phyloP scores from a whole-genome alignment of 192 early-diverging fungal genomes.

The Diversispora epigaea region DNA sequence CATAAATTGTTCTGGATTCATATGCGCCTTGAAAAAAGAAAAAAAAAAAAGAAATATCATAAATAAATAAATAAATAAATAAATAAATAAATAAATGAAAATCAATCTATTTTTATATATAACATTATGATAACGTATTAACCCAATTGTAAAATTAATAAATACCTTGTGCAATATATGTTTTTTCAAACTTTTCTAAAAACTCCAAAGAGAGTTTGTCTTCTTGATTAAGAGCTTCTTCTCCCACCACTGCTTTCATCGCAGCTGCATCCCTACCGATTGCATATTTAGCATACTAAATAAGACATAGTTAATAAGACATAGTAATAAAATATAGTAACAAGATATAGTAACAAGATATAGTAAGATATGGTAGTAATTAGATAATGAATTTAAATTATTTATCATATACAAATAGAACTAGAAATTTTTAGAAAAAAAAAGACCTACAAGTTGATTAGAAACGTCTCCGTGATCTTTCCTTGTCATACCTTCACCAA shows the following conservation, averaged over 20 bases:
- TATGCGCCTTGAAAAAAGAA: constrained; percentile 63
- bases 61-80: constrained; percentile 14
- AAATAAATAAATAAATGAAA: constrained; percentile 9
- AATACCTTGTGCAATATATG: constrained; percentile 91
- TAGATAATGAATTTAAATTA: background rate
- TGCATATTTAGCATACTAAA: constrained; percentile 95
- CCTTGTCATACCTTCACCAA: constrained; percentile 96
- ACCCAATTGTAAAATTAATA: background rate
- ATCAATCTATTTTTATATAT: background rate
- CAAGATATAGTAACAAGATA: constrained; percentile 2
- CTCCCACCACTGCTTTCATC: constrained; percentile 99
- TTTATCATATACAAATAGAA: background rate
- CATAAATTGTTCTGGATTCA: constrained; percentile 95
- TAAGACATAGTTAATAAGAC: background rate
- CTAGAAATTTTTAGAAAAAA: background rate
- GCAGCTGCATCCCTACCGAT: constrained; percentile 98
- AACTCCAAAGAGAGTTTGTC: constrained; percentile 98
- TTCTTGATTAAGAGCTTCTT: constrained; percentile 97
- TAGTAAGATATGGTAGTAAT: background rate
- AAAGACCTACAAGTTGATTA: constrained; percentile 79
- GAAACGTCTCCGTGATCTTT: constrained; percentile 99
- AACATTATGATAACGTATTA: too few species aligned
- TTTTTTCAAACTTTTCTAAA: constrained; percentile 98
- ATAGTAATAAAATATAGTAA: background rate
- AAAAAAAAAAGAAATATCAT: background rate